phyloP scores from a whole-genome alignment of 352 stramenopile genomes.

The Pythium apleroticum region DNA sequence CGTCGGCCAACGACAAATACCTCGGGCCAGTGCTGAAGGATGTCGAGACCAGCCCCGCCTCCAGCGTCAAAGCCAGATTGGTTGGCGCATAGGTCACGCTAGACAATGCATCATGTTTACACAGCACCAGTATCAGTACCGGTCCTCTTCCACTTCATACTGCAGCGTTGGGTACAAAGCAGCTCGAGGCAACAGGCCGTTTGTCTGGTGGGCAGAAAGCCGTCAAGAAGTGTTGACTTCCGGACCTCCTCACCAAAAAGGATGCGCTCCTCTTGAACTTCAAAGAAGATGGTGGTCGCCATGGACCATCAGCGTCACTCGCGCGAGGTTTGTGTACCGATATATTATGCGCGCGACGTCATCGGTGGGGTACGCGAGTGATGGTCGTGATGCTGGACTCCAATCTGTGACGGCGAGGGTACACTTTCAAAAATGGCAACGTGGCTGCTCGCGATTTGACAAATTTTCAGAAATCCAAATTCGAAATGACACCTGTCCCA shows the following conservation, averaged over 20 bases:
- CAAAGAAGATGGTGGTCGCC: not conserved
- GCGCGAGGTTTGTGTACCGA: conserved; percentile 2
- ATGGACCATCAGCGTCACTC: not conserved
- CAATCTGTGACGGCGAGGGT: conserved; percentile 5
- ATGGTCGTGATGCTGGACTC: conserved; percentile 16
- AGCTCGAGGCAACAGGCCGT: no score
- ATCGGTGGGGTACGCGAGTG: conserved; percentile 9
- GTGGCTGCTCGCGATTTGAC: not conserved
- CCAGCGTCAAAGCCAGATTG: conserved; percentile 1
- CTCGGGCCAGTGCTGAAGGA: not conserved
- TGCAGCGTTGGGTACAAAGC: no score
- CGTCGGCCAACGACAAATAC: not conserved
- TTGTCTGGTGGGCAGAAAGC: not conserved
- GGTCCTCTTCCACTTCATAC: no score
- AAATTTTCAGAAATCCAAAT: not conserved
- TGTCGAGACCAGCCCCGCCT: not conserved
- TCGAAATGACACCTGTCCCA: not conserved
- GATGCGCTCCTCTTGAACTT: conserved; percentile 3
- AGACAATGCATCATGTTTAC: no score
- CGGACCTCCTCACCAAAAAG: not conserved
- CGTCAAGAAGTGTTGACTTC: conserved; percentile 1
- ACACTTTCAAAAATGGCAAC: not conserved
- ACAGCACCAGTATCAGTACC: no score
- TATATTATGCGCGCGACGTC: conserved; percentile 20
- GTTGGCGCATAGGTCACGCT: no score